Conservation (phyloP, 345 rosid genomes). For the Gossypium arboreum region DNA sequence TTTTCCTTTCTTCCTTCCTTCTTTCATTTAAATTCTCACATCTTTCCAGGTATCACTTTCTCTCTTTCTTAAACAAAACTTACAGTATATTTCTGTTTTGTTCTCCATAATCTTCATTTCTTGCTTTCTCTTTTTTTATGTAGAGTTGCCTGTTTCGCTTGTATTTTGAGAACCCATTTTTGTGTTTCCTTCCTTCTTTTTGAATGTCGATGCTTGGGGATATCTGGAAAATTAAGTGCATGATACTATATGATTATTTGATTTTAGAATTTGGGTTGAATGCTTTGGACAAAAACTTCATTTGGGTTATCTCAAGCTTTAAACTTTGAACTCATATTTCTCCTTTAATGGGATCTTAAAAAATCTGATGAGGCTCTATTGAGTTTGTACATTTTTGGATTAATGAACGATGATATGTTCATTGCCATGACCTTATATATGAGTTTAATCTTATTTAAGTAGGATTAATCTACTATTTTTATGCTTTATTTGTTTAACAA, state of each 20-base stretch:
- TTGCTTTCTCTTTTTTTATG: background rate
- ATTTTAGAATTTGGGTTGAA: background rate
- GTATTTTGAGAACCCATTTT: background rate
- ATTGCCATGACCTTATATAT: background rate
- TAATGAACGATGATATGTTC: background rate
- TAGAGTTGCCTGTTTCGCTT: background rate
- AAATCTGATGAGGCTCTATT: too few relatives aligned
- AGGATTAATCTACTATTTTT: background rate
- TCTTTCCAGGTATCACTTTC: background rate
- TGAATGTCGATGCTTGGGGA: background rate
- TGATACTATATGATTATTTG: background rate
- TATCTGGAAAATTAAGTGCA: background rate
- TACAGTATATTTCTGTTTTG: background rate
- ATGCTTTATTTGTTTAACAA: too few relatives aligned
- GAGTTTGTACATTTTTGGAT: background rate
- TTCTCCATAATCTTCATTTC: background rate
- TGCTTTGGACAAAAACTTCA: background rate
- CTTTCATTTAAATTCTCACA: background rate
- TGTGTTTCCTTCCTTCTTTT: background rate
- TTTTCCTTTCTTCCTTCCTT: background rate
- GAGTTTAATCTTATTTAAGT: background rate
- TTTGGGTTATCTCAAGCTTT: background rate
- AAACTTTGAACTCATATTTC: background rate
- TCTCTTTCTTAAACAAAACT: background rate
- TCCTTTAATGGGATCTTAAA: background rate